Percentiles rank a stretch among this genome's conserved stretches.
Evolutionary conservation across 2,329 filamentous ascomycete species (phyloP).

Genomic region (Curvularia sp.): DNA sequence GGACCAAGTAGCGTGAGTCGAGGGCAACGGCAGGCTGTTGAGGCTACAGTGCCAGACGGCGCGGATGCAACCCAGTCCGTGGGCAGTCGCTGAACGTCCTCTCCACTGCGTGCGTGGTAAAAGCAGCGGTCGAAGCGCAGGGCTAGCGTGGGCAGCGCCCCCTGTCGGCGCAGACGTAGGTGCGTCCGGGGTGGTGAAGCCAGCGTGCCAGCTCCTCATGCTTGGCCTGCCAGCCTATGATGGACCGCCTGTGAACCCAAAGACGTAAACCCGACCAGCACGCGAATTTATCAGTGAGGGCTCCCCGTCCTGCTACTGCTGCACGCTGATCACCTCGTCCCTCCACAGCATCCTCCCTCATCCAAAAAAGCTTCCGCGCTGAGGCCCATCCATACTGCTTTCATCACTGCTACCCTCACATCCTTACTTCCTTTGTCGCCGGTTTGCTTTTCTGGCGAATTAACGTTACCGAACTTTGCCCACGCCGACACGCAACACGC

Average conservation of each 20-base stretch:
- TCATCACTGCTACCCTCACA: conserved; percentile 38
- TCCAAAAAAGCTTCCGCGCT: conserved; percentile 8
- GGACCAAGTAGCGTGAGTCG: neutral
- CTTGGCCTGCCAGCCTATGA: conserved; percentile 50
- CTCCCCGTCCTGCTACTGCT: conserved; percentile 35
- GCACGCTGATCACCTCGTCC: conserved; percentile 43
- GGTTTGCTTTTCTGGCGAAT: conserved; percentile 32
- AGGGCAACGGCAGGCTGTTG: conserved; percentile 10
- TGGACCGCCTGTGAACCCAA: conserved; percentile 43
- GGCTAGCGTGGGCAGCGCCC: conserved; percentile 29
- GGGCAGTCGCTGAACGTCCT: conserved; percentile 20
- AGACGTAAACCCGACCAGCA: conserved; percentile 41
- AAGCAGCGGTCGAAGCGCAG: conserved; percentile 39
- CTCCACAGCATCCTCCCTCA: conserved; percentile 15
- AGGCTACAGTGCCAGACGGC: conserved; percentile 18
- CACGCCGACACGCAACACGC: conserved; percentile 29
- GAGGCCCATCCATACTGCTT: conserved; percentile 43
- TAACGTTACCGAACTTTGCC: conserved; percentile 33
- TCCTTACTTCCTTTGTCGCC: conserved; percentile 48
- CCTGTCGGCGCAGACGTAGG: conserved; percentile 32
- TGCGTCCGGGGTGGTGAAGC: conserved; percentile 39
- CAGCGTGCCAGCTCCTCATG: conserved; percentile 40
- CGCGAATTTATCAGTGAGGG: conserved; percentile 45
- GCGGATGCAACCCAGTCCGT: conserved; percentile 26
- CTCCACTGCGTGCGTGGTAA: conserved; percentile 18